Base-by-base conservation (phyloP, 1,284 basidiomycete species). In the Ustilago lituana region DNA sequence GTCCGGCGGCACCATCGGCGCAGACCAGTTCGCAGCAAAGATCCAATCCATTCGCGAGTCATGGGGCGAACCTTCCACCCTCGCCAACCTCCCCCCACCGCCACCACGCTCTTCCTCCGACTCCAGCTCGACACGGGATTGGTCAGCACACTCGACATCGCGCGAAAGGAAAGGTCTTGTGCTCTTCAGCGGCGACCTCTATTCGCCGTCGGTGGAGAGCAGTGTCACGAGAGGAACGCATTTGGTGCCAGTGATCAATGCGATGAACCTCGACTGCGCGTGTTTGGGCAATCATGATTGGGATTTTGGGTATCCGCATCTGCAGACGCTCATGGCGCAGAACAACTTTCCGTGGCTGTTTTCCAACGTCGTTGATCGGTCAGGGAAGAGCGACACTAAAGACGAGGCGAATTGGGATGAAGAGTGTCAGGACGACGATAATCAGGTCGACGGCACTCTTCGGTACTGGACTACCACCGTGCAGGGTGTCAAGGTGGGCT, bases 211-310 rank as follows among this genome's bases (percentile, higher is more conserved):
- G 3, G 87, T 93, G 0, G 92, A 94, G 83, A 91, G 89, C 73
- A 89, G 89, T 8, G 89, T 96, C 20, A 94, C 93, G 4, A 85
- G 93, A 80, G 93, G 93, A 37, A 92, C 90, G 60, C 92, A 95
- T 86, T 91, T 95, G 91, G 91, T 92, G 71, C 75, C 86, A 61
- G 45, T 62, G 10, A 62, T 70, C 56, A 54, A 80, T 44, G 51
- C 51, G 17, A 68, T 73, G 58, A 66, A 69, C 36, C 46, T 77
- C 20, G 72, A 74, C 39, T 66, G 57, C 39, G 73, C 74, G 14
- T 93, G 92, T 81, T 86, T 88, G 51, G 84, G 91, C 85, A 48
- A 67, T 33, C 77, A 79, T 43, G 77, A 79, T 33, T 70, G 65
- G 55, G 69, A 67, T 33, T 72, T 71, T 51, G 69, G 70, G 26